phyloP scores from a whole-genome alignment of 2,329 filamentous ascomycete species.

The Pseudophaeomoniella oleicola region DNA sequence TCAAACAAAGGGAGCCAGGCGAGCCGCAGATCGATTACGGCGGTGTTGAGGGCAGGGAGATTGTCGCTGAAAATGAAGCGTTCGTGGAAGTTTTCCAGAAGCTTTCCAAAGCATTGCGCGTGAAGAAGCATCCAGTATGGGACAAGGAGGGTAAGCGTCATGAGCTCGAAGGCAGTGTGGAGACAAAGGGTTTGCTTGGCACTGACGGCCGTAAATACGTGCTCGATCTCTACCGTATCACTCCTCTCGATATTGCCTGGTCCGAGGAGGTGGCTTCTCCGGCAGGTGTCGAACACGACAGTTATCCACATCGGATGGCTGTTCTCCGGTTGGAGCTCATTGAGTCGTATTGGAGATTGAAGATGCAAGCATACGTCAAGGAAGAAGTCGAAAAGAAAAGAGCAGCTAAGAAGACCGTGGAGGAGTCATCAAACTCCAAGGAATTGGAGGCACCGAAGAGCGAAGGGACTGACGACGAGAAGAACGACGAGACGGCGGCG shows the following conservation, averaged over 20 bases:
- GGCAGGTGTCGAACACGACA: slow-evolving; percentile 34
- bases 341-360: slow-evolving; percentile 68
- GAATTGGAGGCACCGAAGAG: slow-evolving; percentile 13
- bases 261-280: slow-evolving; percentile 56
- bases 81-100: slow-evolving; percentile 78
- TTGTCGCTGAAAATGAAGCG: slow-evolving; percentile 77
- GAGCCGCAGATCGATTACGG: slow-evolving; percentile 99
- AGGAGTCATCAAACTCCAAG: slow-evolving; percentile 20
- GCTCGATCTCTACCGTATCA: slow-evolving; percentile 89
- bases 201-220: slow-evolving; percentile 96
- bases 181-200: slow-evolving; percentile 94
- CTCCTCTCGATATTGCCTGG: slow-evolving; percentile 82
- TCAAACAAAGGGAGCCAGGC: slow-evolving; percentile 93
- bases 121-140: slow-evolving; percentile 95
- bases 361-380: slow-evolving; percentile 80
- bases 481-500: slow-evolving; percentile 21
- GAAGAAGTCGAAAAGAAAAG: slow-evolving; percentile 56
- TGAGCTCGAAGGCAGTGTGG: slow-evolving; percentile 86
- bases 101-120: slow-evolving; percentile 75
- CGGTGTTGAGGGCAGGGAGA: slow-evolving; percentile 91
- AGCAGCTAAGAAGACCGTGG: slow-evolving; percentile 24
- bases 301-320: slow-evolving; percentile 93
- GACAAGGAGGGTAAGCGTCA: slow-evolving; percentile 87
- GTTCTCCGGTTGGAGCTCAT: slow-evolving; percentile 82
- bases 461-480: slow-evolving; percentile 22